Percentiles rank a stretch among this genome's conserved stretches.
Conservation (phyloP, 1,284 basidiomycete genomes). For the Stygiomarasmius scandens region DNA sequence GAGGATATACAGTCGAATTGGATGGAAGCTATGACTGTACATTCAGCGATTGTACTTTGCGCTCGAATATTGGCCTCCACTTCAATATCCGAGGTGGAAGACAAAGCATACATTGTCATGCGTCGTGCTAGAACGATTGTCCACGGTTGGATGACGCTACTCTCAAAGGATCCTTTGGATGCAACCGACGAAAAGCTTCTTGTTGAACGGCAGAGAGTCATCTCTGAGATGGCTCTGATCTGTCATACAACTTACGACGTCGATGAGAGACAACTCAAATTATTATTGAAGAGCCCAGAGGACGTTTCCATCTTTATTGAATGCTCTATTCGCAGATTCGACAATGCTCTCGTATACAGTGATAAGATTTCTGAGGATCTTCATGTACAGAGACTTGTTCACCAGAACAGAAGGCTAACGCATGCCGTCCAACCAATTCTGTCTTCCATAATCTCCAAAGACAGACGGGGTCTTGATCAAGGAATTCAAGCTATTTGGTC, state of each 20-base stretch:
- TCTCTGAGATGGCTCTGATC: slow-evolving; percentile 27
- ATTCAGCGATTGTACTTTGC: slow-evolving; percentile 37
- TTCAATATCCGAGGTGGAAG: not conserved
- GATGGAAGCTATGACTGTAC: slow-evolving; percentile 40
- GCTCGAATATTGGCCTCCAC: slow-evolving; percentile 37
- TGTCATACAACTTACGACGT: slow-evolving; percentile 32
- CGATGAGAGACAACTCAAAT: slow-evolving; percentile 8
- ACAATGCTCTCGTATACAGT: slow-evolving; percentile 24
- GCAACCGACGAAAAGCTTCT: slow-evolving; percentile 24
- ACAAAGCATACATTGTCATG: not conserved
- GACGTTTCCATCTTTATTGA: slow-evolving; percentile 27
- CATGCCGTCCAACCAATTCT: slow-evolving; percentile 4
- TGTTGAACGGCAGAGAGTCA: not conserved
- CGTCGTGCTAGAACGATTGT: not conserved
- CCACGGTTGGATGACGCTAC: slow-evolving; percentile 1
- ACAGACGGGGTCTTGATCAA: not conserved
- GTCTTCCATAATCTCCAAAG: not conserved
- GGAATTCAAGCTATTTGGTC: not conserved
- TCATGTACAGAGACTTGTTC: slow-evolving; percentile 14
- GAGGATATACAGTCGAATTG: slow-evolving; percentile 40
- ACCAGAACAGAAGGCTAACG: slow-evolving; percentile 25
- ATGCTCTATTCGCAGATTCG: slow-evolving; percentile 27
- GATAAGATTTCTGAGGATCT: not conserved
- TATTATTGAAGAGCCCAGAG: slow-evolving; percentile 1
- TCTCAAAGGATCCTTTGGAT: not conserved